Base-by-base conservation (phyloP, 2,329 filamentous ascomycete species). In the Alternaria triticina region DNA sequence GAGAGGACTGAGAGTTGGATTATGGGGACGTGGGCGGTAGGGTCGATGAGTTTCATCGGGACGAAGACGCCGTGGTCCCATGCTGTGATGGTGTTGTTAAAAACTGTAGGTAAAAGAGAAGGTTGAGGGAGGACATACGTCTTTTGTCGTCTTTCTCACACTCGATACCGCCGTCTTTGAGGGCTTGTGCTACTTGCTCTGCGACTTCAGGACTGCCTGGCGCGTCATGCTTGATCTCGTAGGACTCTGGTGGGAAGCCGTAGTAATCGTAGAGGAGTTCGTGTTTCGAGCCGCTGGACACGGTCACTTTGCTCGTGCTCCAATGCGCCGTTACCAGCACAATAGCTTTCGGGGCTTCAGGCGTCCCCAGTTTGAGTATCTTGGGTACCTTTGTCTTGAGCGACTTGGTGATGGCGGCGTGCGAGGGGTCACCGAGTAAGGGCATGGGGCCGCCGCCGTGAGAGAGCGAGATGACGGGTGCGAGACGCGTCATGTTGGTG, bases 51-150 rank as follows among this genome's bases (percentile, higher is more conserved):
- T 49, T 83, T 80, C 77, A 89, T 80, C 7, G 87, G 87, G 25
- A 89, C 77, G 73, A 88, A 89, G 61, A 89, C 86, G 78, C 87
- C 87, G 71, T 89, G 87, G 71, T 89, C 87, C 87, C 87, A 89
- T 61, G 83, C 82, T 78, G 44, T 13, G 12, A 15, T 6, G 11
- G 10, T n/a, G 33, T 33, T 10, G 13, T 61, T 15, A n/a, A 28
- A n/a, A 4, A 62, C 59, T 43, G 22, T 33, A 10, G 57, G 55
- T 13, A 15, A 6, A 6, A 17, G 13, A 36, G 20, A 33, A n/a
- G 51, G 10, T 22, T 25, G 5, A 17, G 22, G 40, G 7, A 25
- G 23, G 11, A 68, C 69, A 6, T 71, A 80, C 79, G 74, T 72
- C 79, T 69, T 33, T 71, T 66, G 9, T 51, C 52, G 64, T 82